Conservation (phyloP, 805 yeast genomes). For the Candida suzukii region DNA sequence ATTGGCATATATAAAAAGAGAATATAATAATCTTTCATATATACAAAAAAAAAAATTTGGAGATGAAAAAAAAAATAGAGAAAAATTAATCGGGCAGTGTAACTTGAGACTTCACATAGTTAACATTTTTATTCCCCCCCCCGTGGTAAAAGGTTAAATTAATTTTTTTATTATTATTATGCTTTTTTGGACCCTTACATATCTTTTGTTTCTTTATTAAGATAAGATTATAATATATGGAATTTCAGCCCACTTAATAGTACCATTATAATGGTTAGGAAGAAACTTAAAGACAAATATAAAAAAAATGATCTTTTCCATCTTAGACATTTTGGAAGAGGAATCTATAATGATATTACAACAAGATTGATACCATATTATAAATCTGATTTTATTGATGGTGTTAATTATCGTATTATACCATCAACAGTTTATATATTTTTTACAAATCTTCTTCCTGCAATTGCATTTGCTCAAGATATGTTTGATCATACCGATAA, state of each 20-base stretch:
- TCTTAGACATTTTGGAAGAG: slow-evolving; percentile 31
- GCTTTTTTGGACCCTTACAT: no score
- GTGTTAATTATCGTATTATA: slow-evolving; percentile 75
- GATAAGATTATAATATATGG: no score
- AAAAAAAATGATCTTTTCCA: slow-evolving; percentile 10
- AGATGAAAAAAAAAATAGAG: background rate
- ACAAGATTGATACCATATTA: slow-evolving; percentile 57
- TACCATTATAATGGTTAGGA: no score
- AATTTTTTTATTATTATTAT: no score
- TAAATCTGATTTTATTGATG: slow-evolving; percentile 74
- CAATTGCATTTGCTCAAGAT: slow-evolving; percentile 93
- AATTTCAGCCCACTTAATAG: no score
- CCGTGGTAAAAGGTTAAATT: no score
- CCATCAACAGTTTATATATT: slow-evolving; percentile 81
- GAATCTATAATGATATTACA: slow-evolving; percentile 46
- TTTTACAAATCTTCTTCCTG: slow-evolving; percentile 87
- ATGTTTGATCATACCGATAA: slow-evolving; percentile 89
- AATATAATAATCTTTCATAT: no score
- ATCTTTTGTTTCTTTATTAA: no score
- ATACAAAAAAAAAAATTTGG: background rate
- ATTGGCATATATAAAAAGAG: no score
- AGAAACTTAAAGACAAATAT: background rate
- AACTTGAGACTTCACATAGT: no score
- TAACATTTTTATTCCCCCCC: no score
- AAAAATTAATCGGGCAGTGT: no score